Conservation (phyloP, 495 filamentous ascomycete genomes). For the Sordaria brevicollis region DNA sequence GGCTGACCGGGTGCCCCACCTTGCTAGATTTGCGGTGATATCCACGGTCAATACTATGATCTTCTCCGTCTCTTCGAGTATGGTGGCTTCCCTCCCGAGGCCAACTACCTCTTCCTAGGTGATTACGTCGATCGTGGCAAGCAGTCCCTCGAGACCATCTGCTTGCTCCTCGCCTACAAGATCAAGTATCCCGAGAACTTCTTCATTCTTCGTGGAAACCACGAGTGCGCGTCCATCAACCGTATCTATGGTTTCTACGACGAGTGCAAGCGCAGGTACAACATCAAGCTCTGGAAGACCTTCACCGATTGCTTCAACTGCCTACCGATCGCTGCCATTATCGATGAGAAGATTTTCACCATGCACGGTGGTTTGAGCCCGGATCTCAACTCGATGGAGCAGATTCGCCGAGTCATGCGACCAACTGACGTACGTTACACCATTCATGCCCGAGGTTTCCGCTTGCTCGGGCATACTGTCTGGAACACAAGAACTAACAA, state of each 20-base stretch:
- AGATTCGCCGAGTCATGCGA: constrained; percentile 97
- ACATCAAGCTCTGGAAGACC: constrained; percentile 99
- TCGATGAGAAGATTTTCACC: constrained; percentile 99
- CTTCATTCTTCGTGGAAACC: constrained; percentile 96
- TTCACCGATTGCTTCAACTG: constrained; percentile 99
- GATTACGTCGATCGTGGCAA: constrained; percentile 99
- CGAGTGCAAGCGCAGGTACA: constrained; percentile 97
- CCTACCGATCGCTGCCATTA: constrained; percentile 97
- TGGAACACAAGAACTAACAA: constrained; percentile 16
- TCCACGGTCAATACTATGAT: constrained; percentile 99
- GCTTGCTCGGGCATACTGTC: neutral
- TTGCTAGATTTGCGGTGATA: constrained; percentile 91
- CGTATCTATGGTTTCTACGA: constrained; percentile 99
- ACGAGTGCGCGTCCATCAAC: constrained; percentile 99
- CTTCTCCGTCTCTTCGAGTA: constrained; percentile 96
- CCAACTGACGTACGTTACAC: constrained; percentile 75
- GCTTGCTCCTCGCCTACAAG: constrained; percentile 96
- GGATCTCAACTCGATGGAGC: constrained; percentile 98
- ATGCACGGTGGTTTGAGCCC: constrained; percentile 98
- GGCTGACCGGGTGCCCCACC: constrained; percentile 9
- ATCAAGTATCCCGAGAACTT: constrained; percentile 99
- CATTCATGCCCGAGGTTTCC: neutral
- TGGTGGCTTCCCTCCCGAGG: constrained; percentile 95
- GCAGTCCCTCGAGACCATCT: constrained; percentile 99
- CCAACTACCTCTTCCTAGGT: constrained; percentile 98